A percentile compares a stretch with the other conserved stretches of the same genome.
Evolutionary conservation across 768 basidiomycete genomes (phyloP).

Genomic region (Mrakia hoshinonis): DNA sequence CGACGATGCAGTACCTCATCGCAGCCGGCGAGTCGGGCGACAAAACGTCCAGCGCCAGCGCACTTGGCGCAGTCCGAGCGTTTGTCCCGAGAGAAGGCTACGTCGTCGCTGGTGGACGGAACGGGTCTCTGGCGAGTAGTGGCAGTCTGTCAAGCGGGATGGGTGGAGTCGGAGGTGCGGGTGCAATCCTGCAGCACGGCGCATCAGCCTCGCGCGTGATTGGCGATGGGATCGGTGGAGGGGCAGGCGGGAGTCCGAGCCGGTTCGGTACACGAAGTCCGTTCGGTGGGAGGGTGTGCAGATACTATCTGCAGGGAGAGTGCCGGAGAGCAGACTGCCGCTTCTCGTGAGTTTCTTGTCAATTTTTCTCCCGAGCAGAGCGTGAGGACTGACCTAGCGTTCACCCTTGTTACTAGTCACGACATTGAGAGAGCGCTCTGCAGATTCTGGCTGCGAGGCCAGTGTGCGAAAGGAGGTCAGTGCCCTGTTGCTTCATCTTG

Average conservation of each 20-base stretch:
- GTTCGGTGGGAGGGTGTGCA: slow-evolving; percentile 54
- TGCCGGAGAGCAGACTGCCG: slow-evolving; percentile 93
- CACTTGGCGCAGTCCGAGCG: slow-evolving; percentile 31
- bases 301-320: slow-evolving; percentile 94
- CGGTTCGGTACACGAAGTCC: slow-evolving; percentile 45
- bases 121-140: slow-evolving; percentile 32
- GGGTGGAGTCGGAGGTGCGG: slow-evolving; percentile 33
- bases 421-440: slow-evolving; percentile 88
- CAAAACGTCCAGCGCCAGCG: background rate
- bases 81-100: slow-evolving; percentile 35
- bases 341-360: slow-evolving; percentile 63
- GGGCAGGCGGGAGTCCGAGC: slow-evolving; percentile 31
- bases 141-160: slow-evolving; percentile 39
- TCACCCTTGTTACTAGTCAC: slow-evolving; percentile 52
- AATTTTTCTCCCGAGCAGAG: background rate
- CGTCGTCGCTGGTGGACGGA: slow-evolving; percentile 33
- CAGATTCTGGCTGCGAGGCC: slow-evolving; percentile 95
- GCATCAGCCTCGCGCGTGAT: slow-evolving; percentile 33
- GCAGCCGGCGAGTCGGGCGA: slow-evolving; percentile 42
- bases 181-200: slow-evolving; percentile 32
- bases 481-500: background rate
- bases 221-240: slow-evolving; percentile 22
- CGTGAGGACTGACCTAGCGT: slow-evolving; percentile 13
- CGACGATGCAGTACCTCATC: slow-evolving; percentile 87
- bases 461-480: slow-evolving; percentile 89